These are phyloP conservation scores for Penicillium sp. DNA, from an alignment of 2,329 filamentous ascomycete genomes.

Conservation along the genomic window DNA sequence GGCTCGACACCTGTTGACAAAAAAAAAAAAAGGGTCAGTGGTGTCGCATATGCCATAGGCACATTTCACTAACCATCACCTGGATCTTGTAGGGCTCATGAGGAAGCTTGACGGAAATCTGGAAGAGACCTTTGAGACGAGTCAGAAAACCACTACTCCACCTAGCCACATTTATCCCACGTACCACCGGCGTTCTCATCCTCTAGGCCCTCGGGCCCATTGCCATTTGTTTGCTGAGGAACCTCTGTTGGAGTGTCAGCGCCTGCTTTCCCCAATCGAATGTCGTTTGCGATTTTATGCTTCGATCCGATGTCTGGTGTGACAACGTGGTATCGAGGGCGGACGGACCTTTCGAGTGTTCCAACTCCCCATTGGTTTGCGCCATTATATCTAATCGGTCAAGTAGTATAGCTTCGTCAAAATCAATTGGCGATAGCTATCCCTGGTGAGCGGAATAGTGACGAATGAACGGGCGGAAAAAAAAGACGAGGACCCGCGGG, in stretches of 20 bases:
- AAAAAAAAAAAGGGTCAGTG: constrained; percentile 19
- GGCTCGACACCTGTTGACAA: constrained; percentile 65
- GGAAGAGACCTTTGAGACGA: constrained; percentile 52
- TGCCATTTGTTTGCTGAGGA: constrained; percentile 32
- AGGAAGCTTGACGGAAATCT: constrained; percentile 75
- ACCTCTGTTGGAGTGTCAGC: constrained; percentile 27
- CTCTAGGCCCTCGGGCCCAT: constrained; percentile 32
- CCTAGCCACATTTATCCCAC: constrained; percentile 4
- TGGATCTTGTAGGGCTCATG: constrained; percentile 73
- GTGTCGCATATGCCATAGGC: constrained; percentile 6
- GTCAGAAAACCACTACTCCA: constrained; percentile 10
- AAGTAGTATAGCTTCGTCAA: constrained; percentile 16
- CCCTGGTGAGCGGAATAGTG: constrained; percentile 8
- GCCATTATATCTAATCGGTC: constrained; percentile 31
- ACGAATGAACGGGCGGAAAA: constrained; percentile 15
- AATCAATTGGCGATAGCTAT: constrained; percentile 19
- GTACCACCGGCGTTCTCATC: constrained; percentile 37
- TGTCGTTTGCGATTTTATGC: constrained; percentile 5
- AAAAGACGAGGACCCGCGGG: constrained; percentile 19
- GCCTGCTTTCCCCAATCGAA: not conserved
- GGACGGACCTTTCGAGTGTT: constrained; percentile 39
- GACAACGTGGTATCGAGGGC: constrained; percentile 2
- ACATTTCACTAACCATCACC: constrained; percentile 64
- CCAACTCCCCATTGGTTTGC: constrained; percentile 37
- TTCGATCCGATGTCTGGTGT: constrained; percentile 9